Evolutionary conservation across 2,329 filamentous ascomycete genomes (phyloP).

Genomic region (Ilyonectria destructans): DNA sequence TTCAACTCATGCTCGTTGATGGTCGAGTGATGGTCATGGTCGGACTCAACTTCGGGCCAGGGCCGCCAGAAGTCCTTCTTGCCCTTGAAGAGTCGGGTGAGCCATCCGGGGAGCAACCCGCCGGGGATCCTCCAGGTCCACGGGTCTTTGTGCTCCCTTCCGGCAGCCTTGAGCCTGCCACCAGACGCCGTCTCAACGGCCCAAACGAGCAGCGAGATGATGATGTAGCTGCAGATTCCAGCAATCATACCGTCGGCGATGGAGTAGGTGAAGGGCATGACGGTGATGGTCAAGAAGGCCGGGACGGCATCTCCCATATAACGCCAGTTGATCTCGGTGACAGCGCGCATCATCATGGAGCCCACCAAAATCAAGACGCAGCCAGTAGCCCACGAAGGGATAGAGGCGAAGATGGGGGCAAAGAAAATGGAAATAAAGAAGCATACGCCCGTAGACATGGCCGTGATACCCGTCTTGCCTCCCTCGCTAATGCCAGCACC

Average conservation of each 20-base stretch:
- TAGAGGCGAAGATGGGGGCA: conserved; percentile 90
- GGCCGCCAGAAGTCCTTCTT: conserved; percentile 82
- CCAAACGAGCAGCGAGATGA: conserved; percentile 82
- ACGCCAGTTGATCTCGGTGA: conserved; percentile 89
- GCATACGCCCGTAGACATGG: conserved; percentile 83
- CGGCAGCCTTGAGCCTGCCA: conserved; percentile 81
- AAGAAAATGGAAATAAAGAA: conserved; percentile 94
- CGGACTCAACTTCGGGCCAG: background rate
- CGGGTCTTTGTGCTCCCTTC: conserved; percentile 83
- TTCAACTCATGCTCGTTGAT: background rate
- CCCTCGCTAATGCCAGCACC: conserved; percentile 92
- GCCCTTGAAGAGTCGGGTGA: conserved; percentile 74
- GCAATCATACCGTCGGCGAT: conserved; percentile 92
- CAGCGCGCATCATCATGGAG: conserved; percentile 85
- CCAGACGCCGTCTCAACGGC: conserved; percentile 76
- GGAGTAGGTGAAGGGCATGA: conserved; percentile 93
- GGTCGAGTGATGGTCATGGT: background rate
- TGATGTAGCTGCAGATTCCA: conserved; percentile 82
- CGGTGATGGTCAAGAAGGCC: conserved; percentile 85
- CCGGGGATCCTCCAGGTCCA: conserved; percentile 87
- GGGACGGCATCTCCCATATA: conserved; percentile 89
- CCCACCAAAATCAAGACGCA: conserved; percentile 91
- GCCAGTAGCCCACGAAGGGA: conserved; percentile 91
- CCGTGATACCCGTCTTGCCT: conserved; percentile 86
- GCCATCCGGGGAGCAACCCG: conserved; percentile 84